Evolutionary conservation across 257 asterid genomes (phyloP).

Genomic region (Solanum commersonii): DNA sequence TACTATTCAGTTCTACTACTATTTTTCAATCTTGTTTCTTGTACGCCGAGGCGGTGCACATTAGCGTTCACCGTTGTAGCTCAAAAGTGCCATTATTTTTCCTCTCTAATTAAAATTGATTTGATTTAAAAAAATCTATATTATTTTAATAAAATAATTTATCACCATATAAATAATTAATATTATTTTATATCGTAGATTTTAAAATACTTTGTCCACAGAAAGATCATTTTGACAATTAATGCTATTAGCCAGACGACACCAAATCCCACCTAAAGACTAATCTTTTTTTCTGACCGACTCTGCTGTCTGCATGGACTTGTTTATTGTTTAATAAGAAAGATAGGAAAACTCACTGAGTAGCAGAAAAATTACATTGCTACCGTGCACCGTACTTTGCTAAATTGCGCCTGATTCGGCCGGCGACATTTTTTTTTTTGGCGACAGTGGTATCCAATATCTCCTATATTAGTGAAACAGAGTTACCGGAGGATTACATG

Average conservation of each 20-base stretch:
- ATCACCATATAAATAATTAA: too few relatives aligned
- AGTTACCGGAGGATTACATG: background rate
- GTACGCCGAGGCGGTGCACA: too few relatives aligned
- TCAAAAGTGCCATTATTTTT: background rate
- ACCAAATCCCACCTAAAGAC: background rate
- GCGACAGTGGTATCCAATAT: background rate
- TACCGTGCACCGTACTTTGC: constrained; percentile 9
- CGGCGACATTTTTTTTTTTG: background rate
- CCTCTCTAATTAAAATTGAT: too few relatives aligned
- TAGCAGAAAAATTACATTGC: background rate
- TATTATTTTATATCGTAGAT: too few relatives aligned
- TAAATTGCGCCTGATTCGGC: constrained; percentile 13
- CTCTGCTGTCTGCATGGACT: background rate
- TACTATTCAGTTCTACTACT: too few relatives aligned
- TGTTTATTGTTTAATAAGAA: background rate
- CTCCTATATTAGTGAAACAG: background rate
- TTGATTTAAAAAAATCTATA: rapidly evolving
- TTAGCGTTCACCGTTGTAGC: background rate
- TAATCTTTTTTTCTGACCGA: background rate
- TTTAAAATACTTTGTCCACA: too few relatives aligned
- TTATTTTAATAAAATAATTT: too few relatives aligned
- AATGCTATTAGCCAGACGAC: background rate
- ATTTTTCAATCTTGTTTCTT: too few relatives aligned
- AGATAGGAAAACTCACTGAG: background rate
- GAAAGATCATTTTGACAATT: too few relatives aligned